Base-by-base conservation (phyloP, 1,284 basidiomycete species). In the Rhodotorula mucilaginosa region DNA sequence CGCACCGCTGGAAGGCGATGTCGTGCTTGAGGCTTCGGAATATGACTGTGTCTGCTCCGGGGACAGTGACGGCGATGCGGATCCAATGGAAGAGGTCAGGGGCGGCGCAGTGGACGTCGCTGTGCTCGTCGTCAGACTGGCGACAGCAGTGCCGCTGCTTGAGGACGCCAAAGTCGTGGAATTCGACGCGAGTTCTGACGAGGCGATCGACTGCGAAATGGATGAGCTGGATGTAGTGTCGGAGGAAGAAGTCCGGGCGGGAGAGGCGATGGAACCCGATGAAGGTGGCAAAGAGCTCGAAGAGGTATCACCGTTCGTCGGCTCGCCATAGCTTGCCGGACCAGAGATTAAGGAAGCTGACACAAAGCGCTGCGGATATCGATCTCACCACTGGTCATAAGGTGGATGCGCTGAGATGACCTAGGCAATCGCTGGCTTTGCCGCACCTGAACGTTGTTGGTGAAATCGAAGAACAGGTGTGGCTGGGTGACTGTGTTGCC, bases 401-500 rank as follows among this genome's bases (percentile, higher is more conserved):
- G 10, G 19, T 21, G 2, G 6, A 34, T 34, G 15, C 8, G 47
- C 29, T 5, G 13, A 10, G 29, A 58, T 29, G 3, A 13, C 31
- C 13, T 3, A 21, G 12, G 8, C 52, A 15, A 10, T 16, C 54
- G 19, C 29, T 13, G 5, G 8, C 23, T n/a, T 4, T 6, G 44
- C 16, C 51, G 10, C 26, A 64, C 54, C 54, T 48, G n/a, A 26
- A 51, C 39, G 15, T 58, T 62, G 2, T 47, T 57, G n/a, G 60
- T 62, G 34, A 44, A 67, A 29, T 67, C 66, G 61, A 58, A 67
- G 48, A 31, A 62, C 47, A 49, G 10, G 16, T 18, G 12, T 5
- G 60, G 60, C 31, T 48, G 47, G 12, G 12, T 23, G 4, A 68
- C 61, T 0, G 67, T 68, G 57, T 68, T 63, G 19, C 67, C 67